phyloP scores from a whole-genome alignment of 2,329 filamentous ascomycete genomes.

The Alternaria hordeiaustralica region DNA sequence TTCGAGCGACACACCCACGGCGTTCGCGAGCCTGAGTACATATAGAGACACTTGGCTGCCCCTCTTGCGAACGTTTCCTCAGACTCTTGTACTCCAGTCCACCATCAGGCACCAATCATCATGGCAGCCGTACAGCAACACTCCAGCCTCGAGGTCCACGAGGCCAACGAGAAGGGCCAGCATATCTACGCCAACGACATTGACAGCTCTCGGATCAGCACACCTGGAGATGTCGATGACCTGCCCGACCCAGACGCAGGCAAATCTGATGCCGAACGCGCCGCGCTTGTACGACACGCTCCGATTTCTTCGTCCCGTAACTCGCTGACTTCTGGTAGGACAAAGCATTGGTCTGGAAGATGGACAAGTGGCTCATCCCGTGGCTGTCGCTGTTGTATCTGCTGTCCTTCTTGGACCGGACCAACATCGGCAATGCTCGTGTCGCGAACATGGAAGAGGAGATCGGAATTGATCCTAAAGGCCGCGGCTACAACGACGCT shows the following conservation, averaged over 20 bases:
- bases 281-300: slow-evolving; percentile 32
- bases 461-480: slow-evolving; percentile 43
- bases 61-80: slow-evolving; percentile 18
- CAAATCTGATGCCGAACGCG: slow-evolving; percentile 44
- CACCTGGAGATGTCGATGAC: slow-evolving; percentile 38
- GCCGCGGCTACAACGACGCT: slow-evolving; percentile 69
- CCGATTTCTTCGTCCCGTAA: background rate
- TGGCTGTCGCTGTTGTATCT: slow-evolving; percentile 52
- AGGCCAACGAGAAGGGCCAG: slow-evolving; percentile 35
- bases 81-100: slow-evolving; percentile 24
- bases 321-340: slow-evolving; percentile 36
- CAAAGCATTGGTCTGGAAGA: slow-evolving; percentile 50
- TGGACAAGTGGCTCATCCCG: slow-evolving; percentile 51
- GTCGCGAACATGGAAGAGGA: slow-evolving; percentile 42
- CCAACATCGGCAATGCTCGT: slow-evolving; percentile 55
- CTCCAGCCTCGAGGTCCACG: slow-evolving; percentile 18
- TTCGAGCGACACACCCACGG: slow-evolving; percentile 14
- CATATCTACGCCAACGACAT: slow-evolving; percentile 34
- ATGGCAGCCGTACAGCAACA: slow-evolving; percentile 45
- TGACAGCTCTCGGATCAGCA: slow-evolving; percentile 33
- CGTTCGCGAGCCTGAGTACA: slow-evolving; percentile 30
- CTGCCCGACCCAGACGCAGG: slow-evolving; percentile 45
- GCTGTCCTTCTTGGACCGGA: slow-evolving; percentile 49
- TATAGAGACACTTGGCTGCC: slow-evolving; percentile 37
- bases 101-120: slow-evolving; percentile 14